Evolutionary conservation across 176 grass and related monocot genomes (phyloP), one percentile per base, ranked within the genome.

Genomic region (Saccharum officinarum): DNA sequence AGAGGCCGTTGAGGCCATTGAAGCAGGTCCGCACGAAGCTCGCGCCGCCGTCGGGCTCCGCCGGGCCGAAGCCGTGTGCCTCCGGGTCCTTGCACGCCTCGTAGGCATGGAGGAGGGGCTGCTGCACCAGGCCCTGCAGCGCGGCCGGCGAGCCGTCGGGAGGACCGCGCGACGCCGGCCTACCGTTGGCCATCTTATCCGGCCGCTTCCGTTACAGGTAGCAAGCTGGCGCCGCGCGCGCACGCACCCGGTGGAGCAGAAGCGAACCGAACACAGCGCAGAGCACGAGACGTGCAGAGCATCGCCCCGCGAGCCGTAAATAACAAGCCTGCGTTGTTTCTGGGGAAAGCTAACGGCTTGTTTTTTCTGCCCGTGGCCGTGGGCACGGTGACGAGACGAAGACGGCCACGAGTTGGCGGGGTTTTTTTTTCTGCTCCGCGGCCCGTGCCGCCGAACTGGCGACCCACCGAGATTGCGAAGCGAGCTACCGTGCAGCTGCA

Each of bases 1-100:
- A 93, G 36, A 96, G 85, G 68, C 86, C 91, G 87, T 96, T 96
- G 80, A 96, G 91, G 62, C 94, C 94, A 74, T 96, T 96, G 84
- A 93, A 96, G 73, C 89, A 93, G 74, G 94, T 96, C 17, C 89
- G 85, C 9, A 89, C 50, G 83, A 91, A 96, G 65, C 42, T 85
- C 0, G 93, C 87, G 71, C 67, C 81, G 71, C 68, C 87, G 71
- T 60, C 81, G 66, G 20, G 31, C 13, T 57, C 82, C 33, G 76
- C 78, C 46, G 20, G 18, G 38, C 6, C 72, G 72, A 71, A 70
- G 75, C 30, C 30, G 81, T 84, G 89, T 62, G 85, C 76, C 70
- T 91, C 89, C 25, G 8, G 68, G 12, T 25, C n/a, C 52, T 84
- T 91, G 81, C 25, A 50, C 6, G 80, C 14, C 13, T 18, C 84